A percentile compares a stretch with the other conserved stretches of the same genome.
These are phyloP conservation scores for Podaxis sp. DNA, from an alignment of 768 basidiomycete species.

Conservation along the genomic window DNA sequence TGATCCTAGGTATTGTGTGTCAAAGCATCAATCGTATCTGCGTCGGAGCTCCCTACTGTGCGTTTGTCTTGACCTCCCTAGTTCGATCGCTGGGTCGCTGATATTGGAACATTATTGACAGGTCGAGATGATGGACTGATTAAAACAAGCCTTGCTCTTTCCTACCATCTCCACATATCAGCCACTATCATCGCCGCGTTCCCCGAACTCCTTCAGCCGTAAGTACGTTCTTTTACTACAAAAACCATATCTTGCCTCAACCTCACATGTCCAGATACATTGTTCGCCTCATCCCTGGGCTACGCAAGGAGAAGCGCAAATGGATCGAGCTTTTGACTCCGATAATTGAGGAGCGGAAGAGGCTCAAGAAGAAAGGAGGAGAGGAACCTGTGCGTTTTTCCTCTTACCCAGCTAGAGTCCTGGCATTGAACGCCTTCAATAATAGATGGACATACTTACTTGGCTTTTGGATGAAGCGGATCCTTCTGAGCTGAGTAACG, in stretches of 20 bases:
- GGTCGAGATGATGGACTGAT: slow-evolving; percentile 39
- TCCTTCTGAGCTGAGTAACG: slow-evolving; percentile 25
- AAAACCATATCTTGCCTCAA: neutral
- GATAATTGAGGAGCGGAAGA: slow-evolving; percentile 26
- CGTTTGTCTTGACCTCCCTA: slow-evolving; percentile 15
- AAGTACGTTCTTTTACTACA: slow-evolving; percentile 7
- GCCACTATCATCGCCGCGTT: slow-evolving; percentile 25
- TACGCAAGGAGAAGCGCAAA: slow-evolving; percentile 18
- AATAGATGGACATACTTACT: slow-evolving; percentile 45
- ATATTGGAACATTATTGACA: slow-evolving; percentile 29
- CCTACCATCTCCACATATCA: slow-evolving; percentile 17
- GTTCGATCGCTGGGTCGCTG: neutral
- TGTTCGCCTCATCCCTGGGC: slow-evolving; percentile 18
- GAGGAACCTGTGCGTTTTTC: neutral
- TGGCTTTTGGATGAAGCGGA: slow-evolving; percentile 47
- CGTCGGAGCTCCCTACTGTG: slow-evolving; percentile 50
- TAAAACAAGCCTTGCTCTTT: slow-evolving; percentile 7
- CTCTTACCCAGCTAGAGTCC: no score
- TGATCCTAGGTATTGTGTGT: slow-evolving; percentile 34
- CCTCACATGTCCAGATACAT: slow-evolving; percentile 16
- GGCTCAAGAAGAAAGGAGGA: neutral
- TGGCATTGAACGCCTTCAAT: neutral
- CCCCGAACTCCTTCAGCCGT: slow-evolving; percentile 27
- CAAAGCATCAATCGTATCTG: slow-evolving; percentile 45
- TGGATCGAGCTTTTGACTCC: slow-evolving; percentile 27